These are phyloP conservation scores for Ophiostoma sp. DNA, from an alignment of 2,329 filamentous ascomycete genomes.

Conservation along the genomic window DNA sequence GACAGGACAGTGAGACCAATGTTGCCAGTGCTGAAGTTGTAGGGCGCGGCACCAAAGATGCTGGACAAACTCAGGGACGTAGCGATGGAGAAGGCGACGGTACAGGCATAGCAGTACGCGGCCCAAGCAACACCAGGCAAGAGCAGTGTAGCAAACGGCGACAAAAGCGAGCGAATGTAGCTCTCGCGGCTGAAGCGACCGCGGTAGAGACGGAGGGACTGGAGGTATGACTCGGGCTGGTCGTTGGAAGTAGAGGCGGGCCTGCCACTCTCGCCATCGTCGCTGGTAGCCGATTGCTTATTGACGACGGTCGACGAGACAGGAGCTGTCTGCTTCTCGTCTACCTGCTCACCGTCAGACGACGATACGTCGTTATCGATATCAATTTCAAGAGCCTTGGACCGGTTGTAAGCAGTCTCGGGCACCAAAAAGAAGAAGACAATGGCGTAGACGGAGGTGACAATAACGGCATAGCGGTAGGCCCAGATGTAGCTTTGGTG, in stretches of 20 bases:
- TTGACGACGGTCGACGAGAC: not conserved
- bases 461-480: conserved; percentile 4
- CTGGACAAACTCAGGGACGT: not conserved
- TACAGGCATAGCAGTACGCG: conserved; percentile 42
- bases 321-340: not conserved
- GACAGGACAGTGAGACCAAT: conserved; percentile 43
- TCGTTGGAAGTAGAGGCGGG: not conserved
- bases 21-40: conserved; percentile 39
- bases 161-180: conserved; percentile 27
- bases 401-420: conserved; percentile 42
- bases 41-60: conserved; percentile 46
- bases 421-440: conserved; percentile 45
- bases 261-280: not conserved
- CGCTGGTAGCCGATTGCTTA: not conserved
- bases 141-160: conserved; percentile 44
- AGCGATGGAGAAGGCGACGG: conserved; percentile 36
- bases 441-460: conserved; percentile 35
- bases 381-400: conserved; percentile 9
- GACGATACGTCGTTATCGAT: not conserved
- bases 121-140: conserved; percentile 46
- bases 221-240: conserved; percentile 22
- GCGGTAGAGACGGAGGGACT: conserved; percentile 31
- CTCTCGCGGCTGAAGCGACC: conserved; percentile 29
- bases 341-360: not conserved
- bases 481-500: conserved; percentile 14